Evolutionary conservation across 2,329 filamentous ascomycete species (phyloP).

Genomic region (Aureobasidium sp.): DNA sequence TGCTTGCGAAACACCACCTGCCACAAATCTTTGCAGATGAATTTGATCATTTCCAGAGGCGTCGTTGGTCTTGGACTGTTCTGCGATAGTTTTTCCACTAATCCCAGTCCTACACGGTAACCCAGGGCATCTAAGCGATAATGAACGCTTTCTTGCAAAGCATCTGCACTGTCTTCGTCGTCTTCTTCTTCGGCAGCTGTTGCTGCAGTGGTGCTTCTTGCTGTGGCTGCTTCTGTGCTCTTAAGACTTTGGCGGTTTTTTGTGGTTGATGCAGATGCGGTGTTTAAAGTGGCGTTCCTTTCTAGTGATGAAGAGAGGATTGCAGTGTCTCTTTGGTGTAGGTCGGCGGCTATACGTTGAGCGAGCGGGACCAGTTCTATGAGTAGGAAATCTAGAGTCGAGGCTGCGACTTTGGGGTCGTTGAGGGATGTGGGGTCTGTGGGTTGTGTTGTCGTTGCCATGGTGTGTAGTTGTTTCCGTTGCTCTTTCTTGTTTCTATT

Average conservation of each 20-base stretch:
- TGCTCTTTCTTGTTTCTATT: background rate
- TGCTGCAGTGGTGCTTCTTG: background rate
- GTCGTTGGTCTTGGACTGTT: slow-evolving; percentile 61
- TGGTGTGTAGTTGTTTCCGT: background rate
- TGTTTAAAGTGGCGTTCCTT: background rate
- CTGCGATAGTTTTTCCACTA: slow-evolving; percentile 67
- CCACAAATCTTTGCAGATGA: slow-evolving; percentile 98
- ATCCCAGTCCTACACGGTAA: slow-evolving; percentile 84
- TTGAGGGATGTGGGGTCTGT: background rate
- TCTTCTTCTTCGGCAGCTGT: slow-evolving; percentile 25
- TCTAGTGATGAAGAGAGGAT: slow-evolving; percentile 18
- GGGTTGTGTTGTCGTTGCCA: background rate
- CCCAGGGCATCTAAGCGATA: slow-evolving; percentile 76
- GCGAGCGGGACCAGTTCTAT: slow-evolving; percentile 96
- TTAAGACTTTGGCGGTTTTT: slow-evolving; percentile 16
- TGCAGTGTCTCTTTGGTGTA: slow-evolving; percentile 46
- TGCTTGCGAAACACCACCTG: slow-evolving; percentile 90
- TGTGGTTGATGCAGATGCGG: background rate
- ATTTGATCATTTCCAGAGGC: slow-evolving; percentile 93
- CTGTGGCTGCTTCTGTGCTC: background rate
- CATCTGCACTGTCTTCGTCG: slow-evolving; percentile 65
- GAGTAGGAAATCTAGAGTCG: slow-evolving; percentile 86
- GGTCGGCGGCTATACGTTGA: slow-evolving; percentile 71
- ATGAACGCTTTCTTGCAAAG: slow-evolving; percentile 65
- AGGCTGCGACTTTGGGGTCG: slow-evolving; percentile 52